Conservation (phyloP, 129 eudicot genomes). For the Helianthus annuus region HanXRQr2.0-SUNRISE NC_035439.2:120285337-120285836, state of each 20-base stretch:
- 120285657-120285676: neutral
- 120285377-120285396: neutral
- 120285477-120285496: neutral
- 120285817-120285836: constrained; percentile 4
- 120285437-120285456: constrained; percentile 9
- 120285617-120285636: no score
- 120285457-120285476: neutral
- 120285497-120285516: constrained; percentile 38
- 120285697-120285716: constrained; percentile 29
- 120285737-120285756: constrained; percentile 5
- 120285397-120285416: neutral
- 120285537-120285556: constrained; percentile 25
- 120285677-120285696: constrained; percentile 10
- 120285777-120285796: constrained; percentile 7
- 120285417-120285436: neutral
- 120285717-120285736: constrained; percentile 1
- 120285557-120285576: constrained; percentile 29
- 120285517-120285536: constrained; percentile 7
- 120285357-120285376: neutral
- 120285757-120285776: neutral
- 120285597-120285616: constrained; percentile 29
- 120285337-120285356: neutral
- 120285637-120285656: no score
- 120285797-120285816: neutral
- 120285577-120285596: constrained; percentile 34